Conservation (phyloP, 2,329 filamentous ascomycete species). For the Bipolaris sorokiniana region DNA sequence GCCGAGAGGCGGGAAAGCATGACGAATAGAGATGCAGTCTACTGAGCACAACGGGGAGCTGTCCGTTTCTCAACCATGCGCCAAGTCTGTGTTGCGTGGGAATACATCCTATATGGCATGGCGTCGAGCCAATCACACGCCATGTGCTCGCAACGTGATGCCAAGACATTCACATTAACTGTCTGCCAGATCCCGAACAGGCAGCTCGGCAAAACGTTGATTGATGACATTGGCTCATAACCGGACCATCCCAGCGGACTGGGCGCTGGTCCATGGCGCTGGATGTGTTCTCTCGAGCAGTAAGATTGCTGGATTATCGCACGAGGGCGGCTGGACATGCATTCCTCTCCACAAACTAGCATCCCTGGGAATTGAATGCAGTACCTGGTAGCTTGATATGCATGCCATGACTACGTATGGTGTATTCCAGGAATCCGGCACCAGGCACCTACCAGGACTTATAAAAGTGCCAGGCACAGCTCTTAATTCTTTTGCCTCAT, state of each 20-base stretch:
- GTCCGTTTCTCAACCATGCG: slow-evolving; percentile 7
- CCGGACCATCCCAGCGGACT: slow-evolving; percentile 27
- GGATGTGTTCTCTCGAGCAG: slow-evolving; percentile 34
- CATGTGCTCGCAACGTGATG: slow-evolving; percentile 28
- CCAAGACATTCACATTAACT: neutral
- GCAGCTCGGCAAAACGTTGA: slow-evolving; percentile 30
- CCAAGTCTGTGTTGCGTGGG: slow-evolving; percentile 16
- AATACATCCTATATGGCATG: slow-evolving; percentile 1
- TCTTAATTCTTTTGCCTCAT: slow-evolving; percentile 22
- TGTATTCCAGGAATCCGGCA: slow-evolving; percentile 28
- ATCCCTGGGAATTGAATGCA: slow-evolving; percentile 19
- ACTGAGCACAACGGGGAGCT: slow-evolving; percentile 21
- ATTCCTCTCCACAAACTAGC: slow-evolving; percentile 17
- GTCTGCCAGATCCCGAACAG: slow-evolving; percentile 22
- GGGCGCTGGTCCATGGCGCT: slow-evolving; percentile 26
- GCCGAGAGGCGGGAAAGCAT: neutral
- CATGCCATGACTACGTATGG: slow-evolving; percentile 9
- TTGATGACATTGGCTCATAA: slow-evolving; percentile 30
- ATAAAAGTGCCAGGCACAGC: slow-evolving; percentile 37
- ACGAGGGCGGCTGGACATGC: slow-evolving; percentile 32
- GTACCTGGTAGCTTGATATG: slow-evolving; percentile 19
- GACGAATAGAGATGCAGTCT: slow-evolving; percentile 13
- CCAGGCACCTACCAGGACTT: slow-evolving; percentile 32
- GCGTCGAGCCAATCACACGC: slow-evolving; percentile 25
- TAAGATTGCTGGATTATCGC: slow-evolving; percentile 37